Base-by-base conservation (phyloP, 2,329 filamentous ascomycete genomes). In the Ilyonectria robusta region DNA sequence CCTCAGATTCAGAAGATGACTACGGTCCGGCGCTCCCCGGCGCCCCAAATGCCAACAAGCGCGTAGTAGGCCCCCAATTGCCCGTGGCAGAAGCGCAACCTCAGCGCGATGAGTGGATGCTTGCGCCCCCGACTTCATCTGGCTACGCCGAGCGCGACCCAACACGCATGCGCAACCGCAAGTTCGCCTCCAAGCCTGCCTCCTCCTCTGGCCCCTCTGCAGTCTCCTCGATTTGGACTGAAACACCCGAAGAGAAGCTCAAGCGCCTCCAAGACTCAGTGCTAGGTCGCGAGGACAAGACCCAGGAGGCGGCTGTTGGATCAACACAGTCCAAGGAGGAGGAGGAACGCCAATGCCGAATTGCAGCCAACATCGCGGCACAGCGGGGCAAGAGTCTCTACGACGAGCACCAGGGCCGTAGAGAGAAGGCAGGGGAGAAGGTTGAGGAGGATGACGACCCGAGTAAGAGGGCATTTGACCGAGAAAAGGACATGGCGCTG, bases 401-500 rank as follows among this genome's bases (percentile, higher is more conserved):
- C 70, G 88, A 90, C 29, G 84, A 90, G 70, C 88, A 91, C 73
- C 84, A 75, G 29, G 71, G 62, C 23, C 60, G 59, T 46, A 68
- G 78, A 77, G 70, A 78, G 72, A 66, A 80, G 77, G 76, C 70
- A 31, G 63, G 72, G 37, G 68, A 76, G 50, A 82, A 82, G 69
- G 81, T 78, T 7, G 84, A 87, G 69, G 89, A 94, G 70, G 93
- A 96, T 23, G 95, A 98, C 81, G 95, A 98, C 78, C 95, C 96
- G 1, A 97, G 94, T 80, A 92, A 93, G 81, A 87, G 95, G 67
- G 92, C 89, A 0, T 98, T 98, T 81, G 94, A 98, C 82, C 88
- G 91, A 69, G 94, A 98, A 80, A 98, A 98, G 83, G 96, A 98
- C 79, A 97, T 98, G 89, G 92, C 89, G 44, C 83, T 93, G 2